These are phyloP conservation scores for Auxenochlorella pyrenoidosa DNA, from an alignment of 139 green algal genomes.

Conservation along the genomic window DNA sequence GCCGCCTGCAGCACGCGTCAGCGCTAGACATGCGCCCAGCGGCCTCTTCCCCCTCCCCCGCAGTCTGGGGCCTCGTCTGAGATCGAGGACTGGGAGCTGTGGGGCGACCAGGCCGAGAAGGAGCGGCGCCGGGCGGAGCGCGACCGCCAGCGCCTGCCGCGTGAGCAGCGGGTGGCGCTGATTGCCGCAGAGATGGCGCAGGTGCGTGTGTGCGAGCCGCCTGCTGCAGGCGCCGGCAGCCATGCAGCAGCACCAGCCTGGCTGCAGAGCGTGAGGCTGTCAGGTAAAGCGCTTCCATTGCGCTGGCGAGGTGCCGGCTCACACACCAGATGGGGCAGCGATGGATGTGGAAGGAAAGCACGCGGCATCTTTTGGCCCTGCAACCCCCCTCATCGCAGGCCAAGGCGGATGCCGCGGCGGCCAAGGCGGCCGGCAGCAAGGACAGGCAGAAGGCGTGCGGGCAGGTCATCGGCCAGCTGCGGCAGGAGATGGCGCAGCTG, in stretches of 20 bases:
- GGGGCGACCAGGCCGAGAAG: slow-evolving; percentile 80
- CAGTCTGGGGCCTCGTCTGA: slow-evolving; percentile 3
- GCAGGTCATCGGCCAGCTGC: slow-evolving; percentile 78
- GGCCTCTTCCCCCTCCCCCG: neutral
- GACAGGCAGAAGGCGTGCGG: slow-evolving; percentile 77
- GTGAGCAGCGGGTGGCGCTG: slow-evolving; percentile 40
- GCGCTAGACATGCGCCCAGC: neutral
- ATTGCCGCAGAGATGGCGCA: slow-evolving; percentile 53
- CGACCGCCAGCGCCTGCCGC: slow-evolving; percentile 38
- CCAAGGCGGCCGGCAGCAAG: slow-evolving; percentile 80
- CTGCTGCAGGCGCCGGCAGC: neutral
- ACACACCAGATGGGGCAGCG: too few species aligned
- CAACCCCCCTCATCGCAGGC: neutral
- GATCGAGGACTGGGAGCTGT: slow-evolving; percentile 89
- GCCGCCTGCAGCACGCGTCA: neutral
- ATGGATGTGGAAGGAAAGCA: too few species aligned
- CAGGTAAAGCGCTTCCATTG: too few species aligned
- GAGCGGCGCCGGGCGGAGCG: slow-evolving; percentile 54
- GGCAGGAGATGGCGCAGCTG: slow-evolving; percentile 64
- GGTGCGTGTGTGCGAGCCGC: neutral
- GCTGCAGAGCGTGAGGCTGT: too few species aligned
- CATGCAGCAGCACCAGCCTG: too few species aligned
- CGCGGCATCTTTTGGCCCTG: too few species aligned
- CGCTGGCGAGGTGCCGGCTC: too few species aligned
- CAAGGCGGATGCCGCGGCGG: slow-evolving; percentile 47